Evolutionary conservation across 768 basidiomycete species (phyloP).

Genomic region (Collybiopsis luxurians): DNA sequence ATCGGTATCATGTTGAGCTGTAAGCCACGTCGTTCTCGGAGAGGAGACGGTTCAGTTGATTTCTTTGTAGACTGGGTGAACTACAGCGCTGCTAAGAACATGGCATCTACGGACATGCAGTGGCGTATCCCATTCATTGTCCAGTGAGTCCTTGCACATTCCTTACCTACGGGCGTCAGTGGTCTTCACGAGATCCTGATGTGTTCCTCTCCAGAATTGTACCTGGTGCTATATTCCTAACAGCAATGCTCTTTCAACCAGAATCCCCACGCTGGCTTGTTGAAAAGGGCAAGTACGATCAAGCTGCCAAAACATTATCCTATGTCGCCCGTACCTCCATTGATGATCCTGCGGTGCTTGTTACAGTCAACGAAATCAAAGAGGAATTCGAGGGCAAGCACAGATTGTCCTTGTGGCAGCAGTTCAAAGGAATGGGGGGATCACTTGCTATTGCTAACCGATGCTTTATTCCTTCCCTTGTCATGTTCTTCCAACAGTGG

Average conservation of each 20-base stretch:
- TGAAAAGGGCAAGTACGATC: slow-evolving; percentile 39
- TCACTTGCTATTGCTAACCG: slow-evolving; percentile 39
- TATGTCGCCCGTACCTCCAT: slow-evolving; percentile 27
- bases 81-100: slow-evolving; percentile 35
- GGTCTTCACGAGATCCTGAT: too few species aligned
- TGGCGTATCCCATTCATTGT: slow-evolving; percentile 54
- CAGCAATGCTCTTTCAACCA: slow-evolving; percentile 45
- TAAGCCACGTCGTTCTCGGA: too few species aligned
- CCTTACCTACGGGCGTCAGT: too few species aligned
- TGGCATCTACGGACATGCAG: slow-evolving; percentile 37
- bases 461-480: slow-evolving; percentile 42
- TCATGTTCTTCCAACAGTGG: slow-evolving; percentile 49
- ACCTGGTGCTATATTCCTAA: slow-evolving; percentile 47
- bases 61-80: slow-evolving; percentile 41
- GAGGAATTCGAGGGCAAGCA: slow-evolving; percentile 44
- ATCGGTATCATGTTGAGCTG: slow-evolving; percentile 35
- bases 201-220: slow-evolving; percentile 29
- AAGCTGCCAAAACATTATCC: slow-evolving; percentile 38
- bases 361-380: slow-evolving; percentile 44
- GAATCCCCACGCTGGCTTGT: slow-evolving; percentile 60
- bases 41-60: too few species aligned
- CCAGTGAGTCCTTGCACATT: slow-evolving; percentile 26
- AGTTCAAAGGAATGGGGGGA: slow-evolving; percentile 42
- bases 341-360: slow-evolving; percentile 31
- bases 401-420: slow-evolving; percentile 27